Evolutionary conservation across 371 early-diverging fungal genomes (phyloP).

Genomic region (Rhizopus arrhizus): DNA sequence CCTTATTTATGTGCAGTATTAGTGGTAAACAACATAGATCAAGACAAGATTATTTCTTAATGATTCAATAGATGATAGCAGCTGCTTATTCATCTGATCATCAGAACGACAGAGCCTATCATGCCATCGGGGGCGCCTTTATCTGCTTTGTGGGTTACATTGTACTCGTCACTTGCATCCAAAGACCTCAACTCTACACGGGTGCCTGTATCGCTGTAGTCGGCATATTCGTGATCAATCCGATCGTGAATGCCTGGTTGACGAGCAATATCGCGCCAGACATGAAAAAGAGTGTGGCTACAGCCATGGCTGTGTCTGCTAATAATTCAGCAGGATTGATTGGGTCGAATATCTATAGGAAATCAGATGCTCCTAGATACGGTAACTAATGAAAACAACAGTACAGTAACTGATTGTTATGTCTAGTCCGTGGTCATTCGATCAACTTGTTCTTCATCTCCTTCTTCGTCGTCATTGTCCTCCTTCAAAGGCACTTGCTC

Average conservation of each 20-base stretch:
- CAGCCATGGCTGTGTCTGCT: constrained; percentile 54
- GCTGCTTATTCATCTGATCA: constrained; percentile 45
- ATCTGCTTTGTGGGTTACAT: constrained; percentile 44
- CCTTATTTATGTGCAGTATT: constrained; percentile 50
- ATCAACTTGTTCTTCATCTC: constrained; percentile 37
- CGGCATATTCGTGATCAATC: constrained; percentile 50
- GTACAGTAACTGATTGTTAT: not conserved
- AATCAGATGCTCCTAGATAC: constrained; percentile 49
- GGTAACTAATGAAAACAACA: constrained; percentile 20
- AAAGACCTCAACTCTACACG: constrained; percentile 28
- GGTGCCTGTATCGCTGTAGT: constrained; percentile 49
- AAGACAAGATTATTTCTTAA: not conserved
- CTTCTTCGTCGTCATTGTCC: constrained; percentile 33
- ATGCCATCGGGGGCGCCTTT: constrained; percentile 41
- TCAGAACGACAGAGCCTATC: constrained; percentile 41
- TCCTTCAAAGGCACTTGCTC: constrained; percentile 34
- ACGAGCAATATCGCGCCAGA: constrained; percentile 50
- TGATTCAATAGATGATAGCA: constrained; percentile 36
- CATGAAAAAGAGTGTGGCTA: constrained; percentile 52
- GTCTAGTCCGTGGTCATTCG: constrained; percentile 42
- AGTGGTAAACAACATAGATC: constrained; percentile 27
- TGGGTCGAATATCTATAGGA: constrained; percentile 51
- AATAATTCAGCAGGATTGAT: constrained; percentile 52
- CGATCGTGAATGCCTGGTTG: constrained; percentile 55
- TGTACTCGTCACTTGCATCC: constrained; percentile 24